A percentile compares a stretch with the other conserved stretches of the same genome.
phyloP scores from a whole-genome alignment of 2,329 filamentous ascomycete genomes.

The Ophidiomyces ophidiicola region DNA sequence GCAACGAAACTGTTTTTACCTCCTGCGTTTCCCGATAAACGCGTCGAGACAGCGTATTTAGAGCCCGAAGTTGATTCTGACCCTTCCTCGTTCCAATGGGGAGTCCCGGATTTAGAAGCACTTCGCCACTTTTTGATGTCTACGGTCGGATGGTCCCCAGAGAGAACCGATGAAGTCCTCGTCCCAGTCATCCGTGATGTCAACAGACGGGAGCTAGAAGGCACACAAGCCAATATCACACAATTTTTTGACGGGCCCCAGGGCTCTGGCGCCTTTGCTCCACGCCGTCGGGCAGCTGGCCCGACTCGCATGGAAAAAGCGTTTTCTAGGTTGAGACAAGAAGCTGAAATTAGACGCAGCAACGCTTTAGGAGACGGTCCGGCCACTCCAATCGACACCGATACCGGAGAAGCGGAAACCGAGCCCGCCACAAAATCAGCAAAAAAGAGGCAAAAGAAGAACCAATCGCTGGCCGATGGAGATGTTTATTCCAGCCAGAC shows the following conservation, averaged over 20 bases:
- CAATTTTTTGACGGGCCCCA: slow-evolving; percentile 64
- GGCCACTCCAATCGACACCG: background rate
- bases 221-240: slow-evolving; percentile 95
- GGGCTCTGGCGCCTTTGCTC: slow-evolving; percentile 53
- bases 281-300: slow-evolving; percentile 49
- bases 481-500: background rate
- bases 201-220: slow-evolving; percentile 76
- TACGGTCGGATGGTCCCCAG: slow-evolving; percentile 84
- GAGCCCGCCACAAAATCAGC: background rate
- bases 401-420: background rate
- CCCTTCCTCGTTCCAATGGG: slow-evolving; percentile 79
- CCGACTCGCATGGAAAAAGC: slow-evolving; percentile 67
- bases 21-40: slow-evolving; percentile 60
- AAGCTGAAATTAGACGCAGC: slow-evolving; percentile 30
- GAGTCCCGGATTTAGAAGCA: slow-evolving; percentile 80
- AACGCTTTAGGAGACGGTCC: background rate
- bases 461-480: background rate
- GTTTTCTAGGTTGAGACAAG: slow-evolving; percentile 52
- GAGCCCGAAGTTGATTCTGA: slow-evolving; percentile 73
- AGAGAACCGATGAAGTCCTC: slow-evolving; percentile 87
- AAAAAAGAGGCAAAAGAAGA: slow-evolving; percentile 5
- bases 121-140: slow-evolving; percentile 74
- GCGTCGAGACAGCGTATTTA: slow-evolving; percentile 73
- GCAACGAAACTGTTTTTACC: slow-evolving; percentile 78
- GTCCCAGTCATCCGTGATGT: slow-evolving; percentile 93